Evolutionary conservation across 225 moss, liverwort and hornwort genomes (phyloP), one percentile per base, ranked within the genome.

Genomic region (Polytrichum formosum): DNA sequence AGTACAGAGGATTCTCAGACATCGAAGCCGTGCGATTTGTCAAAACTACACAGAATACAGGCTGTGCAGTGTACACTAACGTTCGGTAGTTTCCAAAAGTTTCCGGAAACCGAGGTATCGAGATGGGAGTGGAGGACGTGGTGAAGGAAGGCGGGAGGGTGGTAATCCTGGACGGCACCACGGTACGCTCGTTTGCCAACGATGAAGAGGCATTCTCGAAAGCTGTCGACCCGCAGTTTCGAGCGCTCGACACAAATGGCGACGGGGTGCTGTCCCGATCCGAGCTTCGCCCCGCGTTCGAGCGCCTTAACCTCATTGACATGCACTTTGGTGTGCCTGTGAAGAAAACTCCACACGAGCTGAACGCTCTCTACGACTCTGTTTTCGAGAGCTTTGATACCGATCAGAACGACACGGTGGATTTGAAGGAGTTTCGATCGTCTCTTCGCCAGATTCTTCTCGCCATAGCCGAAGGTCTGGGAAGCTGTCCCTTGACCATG

Each of bases 321-420:
- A 66, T 77, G 19, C 86, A 86, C 6, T 90, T 94, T 54, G 94
- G 94, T 54, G 85, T 84, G 5, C 86, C 83, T 4, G 90, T 83
- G 23, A 72, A 74, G 71, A 88, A 91, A 78, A 84, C 88, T 9
- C 81, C 86, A 7, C 83, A 68, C 21, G 91, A 91, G 70, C 73
- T 94, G 71, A 87, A 81, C 71, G 77, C 54, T 28, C 78, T 94
- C 23, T 94, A 94, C 73, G 90, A 94, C 70, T 53, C 73, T 26
- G 91, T 91, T 37, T 91, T 94, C 56, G 87, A 91, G 75, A 81
- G 56, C 65, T 94, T 94, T 63, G 91, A 94, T 53, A 83, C 90
- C 23, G 88, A 94, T 68, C 84, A 69, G 66, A 88, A 83, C 75
- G 30, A 88, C 46, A 87, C 56, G 1, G 91, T 94, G 27, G 90